Base-by-base conservation (phyloP, 1,139 yeast genomes). In the Pneumocystis carinii region DNA sequence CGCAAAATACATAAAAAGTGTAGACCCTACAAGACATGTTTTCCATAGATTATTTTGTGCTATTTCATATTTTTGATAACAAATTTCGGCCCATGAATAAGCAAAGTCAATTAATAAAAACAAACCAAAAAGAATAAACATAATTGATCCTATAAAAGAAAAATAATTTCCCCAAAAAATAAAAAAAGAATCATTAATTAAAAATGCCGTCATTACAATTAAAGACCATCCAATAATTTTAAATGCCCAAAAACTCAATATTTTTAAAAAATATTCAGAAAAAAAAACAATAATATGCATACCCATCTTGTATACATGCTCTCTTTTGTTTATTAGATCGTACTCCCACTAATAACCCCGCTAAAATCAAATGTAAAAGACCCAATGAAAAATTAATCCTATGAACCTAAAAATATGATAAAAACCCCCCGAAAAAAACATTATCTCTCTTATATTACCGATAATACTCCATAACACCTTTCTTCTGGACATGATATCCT, bases 51-150 rank as follows among this genome's bases (percentile, higher is more conserved):
- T 61, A 5, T 53, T 27, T 10, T 57, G 37, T 63, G 83, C 81
- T 68, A 82, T 79, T 73, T 92, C 97, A 61, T 92, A 89, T 70
- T 89, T 88, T 68, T 86, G 92, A 64, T 92, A 80, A 72, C 98
- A 94, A 12, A 87, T 88, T 71, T 94, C 99, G 0, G 98, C 97
- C 97, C 97, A 94, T 66, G 94, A 94, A 74, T 94, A 98, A 14
- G 98, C 97, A 78, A 90, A 92, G 74, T 94, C 98, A 38, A 94
- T 97, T 63, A 94, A 76, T 62, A 94, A 78, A 12, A 94, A 87
- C 65, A 94, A 79, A 0, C 98, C 98, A 67, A 92, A 89, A 8
- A 94, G 85, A 53, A 92, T 80, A 74, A 94, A 94, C 3, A 90
- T 73, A 3, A 94, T 86, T 58, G 96, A 88, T 70, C 90, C 85